A percentile compares a stretch with the other conserved stretches of the same genome.
Conservation (phyloP, 2,329 filamentous ascomycete species). For the Aspergillus tubingensis region DNA sequence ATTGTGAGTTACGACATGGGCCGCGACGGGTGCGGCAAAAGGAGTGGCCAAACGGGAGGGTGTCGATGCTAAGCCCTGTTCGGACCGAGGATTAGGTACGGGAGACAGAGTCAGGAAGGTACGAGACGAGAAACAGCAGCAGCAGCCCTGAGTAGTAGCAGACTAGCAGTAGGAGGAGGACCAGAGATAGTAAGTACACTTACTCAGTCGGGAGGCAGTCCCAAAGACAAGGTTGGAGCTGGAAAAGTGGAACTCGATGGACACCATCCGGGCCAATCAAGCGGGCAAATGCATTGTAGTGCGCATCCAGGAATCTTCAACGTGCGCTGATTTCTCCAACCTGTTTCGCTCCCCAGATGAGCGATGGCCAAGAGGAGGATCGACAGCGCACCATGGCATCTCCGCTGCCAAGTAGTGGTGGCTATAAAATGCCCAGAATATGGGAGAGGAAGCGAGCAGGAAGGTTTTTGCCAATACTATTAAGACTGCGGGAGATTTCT, state of each 20-base stretch:
- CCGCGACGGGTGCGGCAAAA: not conserved
- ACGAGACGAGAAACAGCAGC: not conserved
- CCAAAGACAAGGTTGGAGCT: too few relatives aligned
- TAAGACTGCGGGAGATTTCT: not conserved
- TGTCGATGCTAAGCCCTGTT: not conserved
- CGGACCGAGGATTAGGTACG: conserved; percentile 4
- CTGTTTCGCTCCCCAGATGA: conserved; percentile 12
- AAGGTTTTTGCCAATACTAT: not conserved
- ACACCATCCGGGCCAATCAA: conserved; percentile 9
- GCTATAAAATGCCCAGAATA: conserved; percentile 18
- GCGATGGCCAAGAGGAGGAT: conserved; percentile 32
- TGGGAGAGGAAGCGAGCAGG: not conserved
- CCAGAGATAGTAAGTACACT: not conserved
- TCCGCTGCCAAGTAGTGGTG: conserved; percentile 36
- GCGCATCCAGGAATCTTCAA: conserved; percentile 10
- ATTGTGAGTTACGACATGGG: not conserved
- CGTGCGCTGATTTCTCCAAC: conserved; percentile 12
- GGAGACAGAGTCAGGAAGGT: not conserved
- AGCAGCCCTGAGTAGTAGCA: too few relatives aligned
- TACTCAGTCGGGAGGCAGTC: too few relatives aligned
- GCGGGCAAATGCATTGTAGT: not conserved
- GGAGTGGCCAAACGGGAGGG: not conserved
- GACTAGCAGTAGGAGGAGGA: too few relatives aligned
- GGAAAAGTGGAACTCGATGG: not conserved
- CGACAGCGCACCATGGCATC: conserved; percentile 32